Percentiles rank a stretch among this genome's conserved stretches.
These are phyloP conservation scores for Cyberlindnera amylophila DNA, from an alignment of 805 yeast species.

Conservation along the genomic window DNA sequence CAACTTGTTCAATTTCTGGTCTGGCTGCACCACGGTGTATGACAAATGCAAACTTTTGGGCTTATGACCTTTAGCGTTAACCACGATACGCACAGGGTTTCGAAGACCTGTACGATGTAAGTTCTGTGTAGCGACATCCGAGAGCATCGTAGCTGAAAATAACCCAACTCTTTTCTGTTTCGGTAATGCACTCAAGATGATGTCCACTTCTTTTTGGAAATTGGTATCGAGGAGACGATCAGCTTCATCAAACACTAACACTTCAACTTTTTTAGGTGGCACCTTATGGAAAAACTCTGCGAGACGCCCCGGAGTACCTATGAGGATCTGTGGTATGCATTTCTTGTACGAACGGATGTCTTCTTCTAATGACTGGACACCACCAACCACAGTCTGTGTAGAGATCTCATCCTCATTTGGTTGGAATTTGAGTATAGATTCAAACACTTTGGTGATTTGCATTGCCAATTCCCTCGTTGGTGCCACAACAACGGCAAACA, in stretches of 20 bases:
- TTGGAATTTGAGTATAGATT: constrained; percentile 51
- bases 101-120: constrained; percentile 87
- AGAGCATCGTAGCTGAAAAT: constrained; percentile 81
- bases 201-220: constrained; percentile 63
- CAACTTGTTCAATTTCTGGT: constrained; percentile 55
- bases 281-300: constrained; percentile 67
- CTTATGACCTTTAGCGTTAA: constrained; percentile 48
- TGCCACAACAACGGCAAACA: constrained; percentile 68
- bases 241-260: constrained; percentile 82
- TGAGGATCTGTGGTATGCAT: constrained; percentile 64
- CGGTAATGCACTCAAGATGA: constrained; percentile 68
- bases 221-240: constrained; percentile 81
- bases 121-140: constrained; percentile 67
- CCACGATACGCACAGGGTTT: constrained; percentile 86
- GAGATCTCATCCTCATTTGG: constrained; percentile 46
- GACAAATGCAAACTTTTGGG: constrained; percentile 65
- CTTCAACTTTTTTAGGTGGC: constrained; percentile 60
- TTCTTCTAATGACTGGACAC: constrained; percentile 58
- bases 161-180: constrained; percentile 91
- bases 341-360: constrained; percentile 60
- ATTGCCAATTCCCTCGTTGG: constrained; percentile 64
- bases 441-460: constrained; percentile 68
- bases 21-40: constrained; percentile 58
- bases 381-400: constrained; percentile 65
- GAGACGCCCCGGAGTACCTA: constrained; percentile 92